Conservation (phyloP, 345 rosid genomes). For the Durio zibethinus region DNA sequence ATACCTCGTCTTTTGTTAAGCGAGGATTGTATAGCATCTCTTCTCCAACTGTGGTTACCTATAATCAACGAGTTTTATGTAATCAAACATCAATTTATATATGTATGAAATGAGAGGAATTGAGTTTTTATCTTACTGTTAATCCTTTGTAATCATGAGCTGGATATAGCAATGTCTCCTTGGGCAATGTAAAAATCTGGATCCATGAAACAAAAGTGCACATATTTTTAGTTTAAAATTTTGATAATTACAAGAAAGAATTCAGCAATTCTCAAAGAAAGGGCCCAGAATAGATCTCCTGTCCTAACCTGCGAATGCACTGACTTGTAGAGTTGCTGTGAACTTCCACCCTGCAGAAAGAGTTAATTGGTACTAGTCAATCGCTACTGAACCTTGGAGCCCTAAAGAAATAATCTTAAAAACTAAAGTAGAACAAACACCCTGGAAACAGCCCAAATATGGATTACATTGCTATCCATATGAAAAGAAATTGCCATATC, state of each 20-base stretch:
- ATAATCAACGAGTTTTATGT: constrained; percentile 19
- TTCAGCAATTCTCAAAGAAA: background rate
- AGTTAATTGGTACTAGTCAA: background rate
- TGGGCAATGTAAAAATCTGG: constrained; percentile 84
- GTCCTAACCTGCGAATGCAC: constrained; percentile 88
- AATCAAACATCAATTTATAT: constrained; percentile 4
- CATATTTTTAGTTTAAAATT: background rate
- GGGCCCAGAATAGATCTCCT: background rate
- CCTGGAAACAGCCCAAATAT: background rate
- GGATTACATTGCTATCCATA: background rate
- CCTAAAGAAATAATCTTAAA: background rate
- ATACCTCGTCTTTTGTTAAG: constrained; percentile 77
- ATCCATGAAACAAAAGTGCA: constrained; percentile 2
- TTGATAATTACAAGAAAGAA: background rate
- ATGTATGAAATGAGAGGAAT: background rate
- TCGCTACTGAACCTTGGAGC: background rate
- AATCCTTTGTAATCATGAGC: constrained; percentile 95
- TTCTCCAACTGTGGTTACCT: constrained; percentile 96
- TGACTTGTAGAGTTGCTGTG: constrained; percentile 75
- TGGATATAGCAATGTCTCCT: constrained; percentile 82
- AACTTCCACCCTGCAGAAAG: constrained; percentile 72
- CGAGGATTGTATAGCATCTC: constrained; percentile 77
- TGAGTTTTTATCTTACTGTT: constrained; percentile 41
- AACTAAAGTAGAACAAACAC: background rate
- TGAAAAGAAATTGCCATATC: background rate